Base-by-base conservation (phyloP, 352 stramenopile species). In the Globisporangium uncinulatum region DNA sequence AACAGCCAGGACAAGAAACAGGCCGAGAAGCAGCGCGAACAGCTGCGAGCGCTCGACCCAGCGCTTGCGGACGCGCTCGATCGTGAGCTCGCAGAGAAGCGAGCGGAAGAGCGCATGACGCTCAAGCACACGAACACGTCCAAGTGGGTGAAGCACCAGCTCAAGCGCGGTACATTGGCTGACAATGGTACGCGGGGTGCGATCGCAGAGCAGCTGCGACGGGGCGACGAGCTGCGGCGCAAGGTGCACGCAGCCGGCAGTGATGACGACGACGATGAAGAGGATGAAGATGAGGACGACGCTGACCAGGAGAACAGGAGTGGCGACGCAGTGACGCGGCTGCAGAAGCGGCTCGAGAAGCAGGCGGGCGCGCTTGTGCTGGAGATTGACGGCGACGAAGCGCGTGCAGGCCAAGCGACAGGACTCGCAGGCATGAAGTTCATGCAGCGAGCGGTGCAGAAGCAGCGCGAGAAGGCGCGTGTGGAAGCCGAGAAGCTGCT, bases 61-160 rank as follows among this genome's bases (percentile, higher is more conserved):
- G 82, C 89, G 51, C 54, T 93, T 31, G 80, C 78, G 9, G 75
- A 79, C 31, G 69, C 86, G 43, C 66, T 89, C 34, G 82, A 97
- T 48, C 81, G 92, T 9, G 79, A 96, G 54, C 70, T 94, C 6
- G 79, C 86, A 4, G 92, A 92, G 64, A 95, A 98, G 65, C 80
- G 96, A 32, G 97, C 97, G 17, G 90, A 98, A 66, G 96, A 99
- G 70, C 84, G 96, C n/a, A 97, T 99, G 70, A 98, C 89, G 43
- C 78, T 99, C 52, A 96, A 96, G 62, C 97, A 99, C 70, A 98
- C 96, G 52, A 99, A 99, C 79, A 99, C 95, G n/a, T 95, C 80
- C 66, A 97, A 97, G 81, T 99, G 96, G 96, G 94, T 97, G 36
- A 97, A 97, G 65, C 88, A 96, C 61, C 88, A 98, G 56, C 79